Percentiles rank a stretch among this genome's conserved stretches.
These are phyloP conservation scores for Nelumbo lutea DNA, from an alignment of 164 flowering plant species.

Conservation along the genomic window DNA sequence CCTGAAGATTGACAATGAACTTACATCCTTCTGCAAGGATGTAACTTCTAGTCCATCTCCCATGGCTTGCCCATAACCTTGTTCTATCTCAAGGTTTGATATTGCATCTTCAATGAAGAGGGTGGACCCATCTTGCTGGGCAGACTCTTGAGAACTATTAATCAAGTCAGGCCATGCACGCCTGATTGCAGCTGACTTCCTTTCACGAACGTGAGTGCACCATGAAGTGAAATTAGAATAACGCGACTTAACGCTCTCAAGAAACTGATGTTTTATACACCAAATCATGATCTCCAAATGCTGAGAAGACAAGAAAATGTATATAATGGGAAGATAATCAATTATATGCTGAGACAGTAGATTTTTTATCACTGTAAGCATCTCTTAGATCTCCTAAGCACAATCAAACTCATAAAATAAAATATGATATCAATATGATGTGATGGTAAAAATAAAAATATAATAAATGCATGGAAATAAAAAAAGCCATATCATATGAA, in stretches of 20 bases:
- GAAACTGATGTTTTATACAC: constrained; percentile 77
- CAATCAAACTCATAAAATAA: not conserved
- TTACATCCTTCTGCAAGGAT: constrained; percentile 49
- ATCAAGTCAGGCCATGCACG: constrained; percentile 78
- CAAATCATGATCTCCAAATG: constrained; percentile 89
- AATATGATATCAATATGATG: no score
- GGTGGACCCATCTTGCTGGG: constrained; percentile 40
- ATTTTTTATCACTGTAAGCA: not conserved
- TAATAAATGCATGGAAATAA: no score
- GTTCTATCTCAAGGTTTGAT: constrained; percentile 62
- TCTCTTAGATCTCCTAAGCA: not conserved
- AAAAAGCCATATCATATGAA: no score
- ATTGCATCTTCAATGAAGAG: constrained; percentile 97
- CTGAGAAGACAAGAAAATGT: constrained; percentile 35
- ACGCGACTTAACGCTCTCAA: constrained; percentile 58
- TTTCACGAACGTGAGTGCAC: constrained; percentile 52
- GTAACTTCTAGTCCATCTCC: constrained; percentile 40
- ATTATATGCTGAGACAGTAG: not conserved
- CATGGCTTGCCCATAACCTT: constrained; percentile 23
- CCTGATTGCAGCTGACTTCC: constrained; percentile 64
- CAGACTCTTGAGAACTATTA: constrained; percentile 34
- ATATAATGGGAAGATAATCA: not conserved
- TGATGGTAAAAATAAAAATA: no score
- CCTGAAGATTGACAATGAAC: constrained; percentile 28
- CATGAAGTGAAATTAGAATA: constrained; percentile 44